Base-by-base conservation (phyloP, 495 filamentous ascomycete species). In the Terfezia boudieri region DNA sequence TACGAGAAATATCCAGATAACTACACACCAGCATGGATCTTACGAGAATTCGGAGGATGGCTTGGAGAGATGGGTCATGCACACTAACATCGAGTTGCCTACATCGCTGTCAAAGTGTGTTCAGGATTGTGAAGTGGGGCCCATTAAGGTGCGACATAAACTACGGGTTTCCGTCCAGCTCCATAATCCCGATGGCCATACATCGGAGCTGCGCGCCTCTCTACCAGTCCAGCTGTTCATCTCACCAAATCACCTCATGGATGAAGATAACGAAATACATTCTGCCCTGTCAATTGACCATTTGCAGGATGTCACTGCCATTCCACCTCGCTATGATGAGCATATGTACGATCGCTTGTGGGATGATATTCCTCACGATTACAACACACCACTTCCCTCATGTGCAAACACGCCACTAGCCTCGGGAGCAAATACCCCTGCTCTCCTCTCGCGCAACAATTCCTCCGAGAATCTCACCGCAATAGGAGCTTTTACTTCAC, bases 101-200 rank as follows among this genome's bases (percentile, higher is more conserved):
- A 83, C 79, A 67, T 83, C 73, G 37, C 69, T 98, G 56, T 76
- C 75, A 53, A 71, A 71, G 36, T 95, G 90, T 68, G 67, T 94
- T 43, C 90, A 96, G 66, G 83, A 92, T 59, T 81, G 84, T 46
- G 84, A 92, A 53, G 76, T 76, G 12, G 75, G 80, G 59, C 81
- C 82, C 12, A 90, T 98, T 67, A 89, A 84, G 64, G 74, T 95
- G 17, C 71, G 82, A 49, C 90, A 98, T 65, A 89, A 86, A 52
- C 70, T 94, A 51, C 82, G 81, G 67, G 75, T 95, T 62, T 80
- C 82, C 53, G 78, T 98, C 55, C 82, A 86, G 57, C 72, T 98
- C 36, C 80, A 85, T 58, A 95, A 96, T 59, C 89, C 90, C 0
- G 90, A 98, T 67, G 87, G 84, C 0, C 90, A 95, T 65, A 73